phyloP scores from a whole-genome alignment of 495 filamentous ascomycete genomes.

The Clohesyomyces aquaticus region DNA sequence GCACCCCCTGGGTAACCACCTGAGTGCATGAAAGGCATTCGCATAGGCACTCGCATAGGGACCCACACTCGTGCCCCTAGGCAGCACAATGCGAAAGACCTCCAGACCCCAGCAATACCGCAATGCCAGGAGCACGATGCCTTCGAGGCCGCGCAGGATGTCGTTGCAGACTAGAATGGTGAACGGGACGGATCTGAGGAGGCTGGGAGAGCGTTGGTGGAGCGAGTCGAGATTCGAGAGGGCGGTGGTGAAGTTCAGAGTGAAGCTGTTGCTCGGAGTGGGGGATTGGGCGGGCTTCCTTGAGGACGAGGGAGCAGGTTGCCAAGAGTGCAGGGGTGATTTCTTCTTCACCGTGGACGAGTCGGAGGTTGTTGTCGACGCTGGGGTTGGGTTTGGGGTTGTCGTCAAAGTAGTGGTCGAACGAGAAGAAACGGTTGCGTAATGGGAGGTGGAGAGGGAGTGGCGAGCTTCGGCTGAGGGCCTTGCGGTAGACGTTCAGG shows the following conservation, averaged over 20 bases:
- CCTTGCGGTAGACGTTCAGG: slow-evolving; percentile 32
- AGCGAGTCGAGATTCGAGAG: slow-evolving; percentile 32
- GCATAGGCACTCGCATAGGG: slow-evolving; percentile 31
- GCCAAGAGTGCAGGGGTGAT: slow-evolving; percentile 30
- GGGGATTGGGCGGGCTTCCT: slow-evolving; percentile 44
- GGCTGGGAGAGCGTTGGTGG: slow-evolving; percentile 42
- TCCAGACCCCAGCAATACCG: slow-evolving; percentile 46
- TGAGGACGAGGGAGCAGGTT: slow-evolving; percentile 37
- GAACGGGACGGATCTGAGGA: slow-evolving; percentile 41
- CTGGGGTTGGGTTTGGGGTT: background rate
- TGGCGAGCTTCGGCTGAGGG: slow-evolving; percentile 8
- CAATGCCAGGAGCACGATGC: slow-evolving; percentile 43
- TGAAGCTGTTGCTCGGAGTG: slow-evolving; percentile 44
- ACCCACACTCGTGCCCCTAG: slow-evolving; percentile 10
- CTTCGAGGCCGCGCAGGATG: slow-evolving; percentile 43
- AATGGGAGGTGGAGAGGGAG: slow-evolving; percentile 21
- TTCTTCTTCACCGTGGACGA: background rate
- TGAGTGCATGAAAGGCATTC: slow-evolving; percentile 44
- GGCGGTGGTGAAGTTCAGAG: slow-evolving; percentile 39
- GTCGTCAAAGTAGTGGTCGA: background rate
- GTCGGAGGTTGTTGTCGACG: background rate
- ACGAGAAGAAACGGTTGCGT: background rate
- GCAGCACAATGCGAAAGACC: slow-evolving; percentile 42
- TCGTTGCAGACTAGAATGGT: slow-evolving; percentile 43
- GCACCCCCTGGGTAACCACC: slow-evolving; percentile 44